These are phyloP conservation scores for Pisolithus microcarpus DNA, from an alignment of 768 basidiomycete genomes.

Conservation along the genomic window DNA sequence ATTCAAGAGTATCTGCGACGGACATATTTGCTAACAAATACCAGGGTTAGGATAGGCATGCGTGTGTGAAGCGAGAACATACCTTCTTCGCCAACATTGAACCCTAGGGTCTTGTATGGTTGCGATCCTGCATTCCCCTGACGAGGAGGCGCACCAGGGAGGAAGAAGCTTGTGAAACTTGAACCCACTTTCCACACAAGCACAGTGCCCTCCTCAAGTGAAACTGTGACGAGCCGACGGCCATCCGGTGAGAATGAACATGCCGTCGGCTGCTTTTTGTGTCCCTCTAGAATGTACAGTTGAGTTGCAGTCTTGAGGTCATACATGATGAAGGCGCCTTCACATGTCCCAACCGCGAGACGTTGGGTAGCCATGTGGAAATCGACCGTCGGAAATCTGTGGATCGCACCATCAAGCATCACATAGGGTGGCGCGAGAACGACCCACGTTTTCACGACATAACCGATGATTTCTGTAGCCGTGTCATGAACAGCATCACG, in stretches of 20 bases:
- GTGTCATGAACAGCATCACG: slow-evolving; percentile 84
- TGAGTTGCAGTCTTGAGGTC: slow-evolving; percentile 94
- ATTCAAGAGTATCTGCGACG: slow-evolving; percentile 57
- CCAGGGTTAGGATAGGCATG: neutral
- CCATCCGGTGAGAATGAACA: slow-evolving; percentile 94
- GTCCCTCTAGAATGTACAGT: slow-evolving; percentile 90
- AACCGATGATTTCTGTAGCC: slow-evolving; percentile 89
- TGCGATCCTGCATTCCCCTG: slow-evolving; percentile 78
- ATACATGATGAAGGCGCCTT: slow-evolving; percentile 93
- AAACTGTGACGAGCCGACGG: slow-evolving; percentile 77
- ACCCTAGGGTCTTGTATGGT: slow-evolving; percentile 83
- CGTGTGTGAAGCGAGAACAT: slow-evolving; percentile 15
- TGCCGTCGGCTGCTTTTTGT: slow-evolving; percentile 72
- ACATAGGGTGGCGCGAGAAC: neutral
- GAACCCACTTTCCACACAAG: slow-evolving; percentile 96
- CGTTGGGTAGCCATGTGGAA: slow-evolving; percentile 85
- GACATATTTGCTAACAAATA: slow-evolving; percentile 42
- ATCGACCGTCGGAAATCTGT: slow-evolving; percentile 87
- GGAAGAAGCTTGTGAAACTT: slow-evolving; percentile 84
- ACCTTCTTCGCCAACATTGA: slow-evolving; percentile 84
- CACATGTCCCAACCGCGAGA: slow-evolving; percentile 87
- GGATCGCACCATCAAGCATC: neutral
- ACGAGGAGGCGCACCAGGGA: slow-evolving; percentile 83
- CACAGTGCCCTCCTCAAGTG: slow-evolving; percentile 75
- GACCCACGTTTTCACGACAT: slow-evolving; percentile 86